phyloP scores from a whole-genome alignment of 768 basidiomycete genomes.

The Mycena vulgaris region DNA sequence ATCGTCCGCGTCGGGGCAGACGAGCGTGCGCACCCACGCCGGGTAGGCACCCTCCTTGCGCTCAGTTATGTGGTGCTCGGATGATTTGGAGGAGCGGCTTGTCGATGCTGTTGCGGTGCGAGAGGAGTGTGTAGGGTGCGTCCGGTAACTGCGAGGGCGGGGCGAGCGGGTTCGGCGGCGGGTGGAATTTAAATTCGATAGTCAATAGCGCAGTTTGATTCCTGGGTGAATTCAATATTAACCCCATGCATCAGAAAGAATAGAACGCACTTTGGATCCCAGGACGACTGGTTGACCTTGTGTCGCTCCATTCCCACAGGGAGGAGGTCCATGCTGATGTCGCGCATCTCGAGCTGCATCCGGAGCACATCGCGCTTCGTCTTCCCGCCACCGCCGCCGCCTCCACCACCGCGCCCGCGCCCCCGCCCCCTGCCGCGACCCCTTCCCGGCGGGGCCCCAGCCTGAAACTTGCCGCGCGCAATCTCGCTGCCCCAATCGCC shows the following conservation, averaged over 20 bases:
- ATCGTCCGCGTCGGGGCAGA: constrained; percentile 68
- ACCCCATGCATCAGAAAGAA: constrained; percentile 24
- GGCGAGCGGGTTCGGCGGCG: constrained; percentile 61
- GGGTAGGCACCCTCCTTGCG: constrained; percentile 62
- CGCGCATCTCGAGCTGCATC: constrained; percentile 75
- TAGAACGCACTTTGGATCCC: constrained; percentile 81
- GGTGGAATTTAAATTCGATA: constrained; percentile 79
- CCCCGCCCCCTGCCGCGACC: constrained; percentile 39
- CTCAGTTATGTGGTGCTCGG: constrained; percentile 62
- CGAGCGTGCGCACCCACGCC: constrained; percentile 70
- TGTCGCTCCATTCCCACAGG: constrained; percentile 88
- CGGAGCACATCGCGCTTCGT: constrained; percentile 80
- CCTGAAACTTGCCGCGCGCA: constrained; percentile 69
- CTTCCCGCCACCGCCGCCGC: constrained; percentile 50
- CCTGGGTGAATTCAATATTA: constrained; percentile 58
- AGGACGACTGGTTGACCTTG: constrained; percentile 84
- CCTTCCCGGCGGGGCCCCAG: constrained; percentile 46
- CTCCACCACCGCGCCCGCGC: constrained; percentile 47
- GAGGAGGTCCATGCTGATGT: constrained; percentile 83
- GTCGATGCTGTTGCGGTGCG: constrained; percentile 74
- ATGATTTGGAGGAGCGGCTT: constrained; percentile 67
- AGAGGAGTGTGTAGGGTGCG: constrained; percentile 67
- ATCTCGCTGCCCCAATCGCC: constrained; percentile 82
- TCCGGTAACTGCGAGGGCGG: constrained; percentile 53
- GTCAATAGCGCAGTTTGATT: constrained; percentile 79